These are phyloP conservation scores for Lipomyces yamadae DNA, from an alignment of 805 yeast genomes.

Conservation along the genomic window DNA sequence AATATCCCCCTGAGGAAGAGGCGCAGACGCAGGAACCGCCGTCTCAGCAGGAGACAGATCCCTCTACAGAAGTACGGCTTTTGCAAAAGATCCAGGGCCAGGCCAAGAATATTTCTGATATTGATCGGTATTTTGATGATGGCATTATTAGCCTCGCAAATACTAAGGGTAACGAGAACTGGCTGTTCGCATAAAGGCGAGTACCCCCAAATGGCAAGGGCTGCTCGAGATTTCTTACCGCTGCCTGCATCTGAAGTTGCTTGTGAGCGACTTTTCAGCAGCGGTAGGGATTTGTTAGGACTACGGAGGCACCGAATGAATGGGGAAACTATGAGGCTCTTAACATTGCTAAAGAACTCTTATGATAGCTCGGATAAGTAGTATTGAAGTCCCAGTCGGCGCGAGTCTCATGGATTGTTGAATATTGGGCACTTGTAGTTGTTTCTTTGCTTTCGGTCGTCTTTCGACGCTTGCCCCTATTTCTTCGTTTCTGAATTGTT, in stretches of 20 bases:
- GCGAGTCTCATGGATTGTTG: too few species aligned
- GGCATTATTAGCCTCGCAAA: not conserved
- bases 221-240: not conserved
- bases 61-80: not conserved
- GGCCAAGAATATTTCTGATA: not conserved
- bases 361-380: too few species aligned
- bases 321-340: not conserved
- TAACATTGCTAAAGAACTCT: not conserved
- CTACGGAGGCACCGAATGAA: not conserved
- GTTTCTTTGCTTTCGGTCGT: too few species aligned
- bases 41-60: not conserved
- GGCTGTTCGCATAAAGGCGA: not conserved
- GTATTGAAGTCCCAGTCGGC: too few species aligned
- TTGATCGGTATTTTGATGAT: not conserved
- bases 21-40: not conserved
- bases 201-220: not conserved
- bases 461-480: too few species aligned
- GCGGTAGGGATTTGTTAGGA: not conserved
- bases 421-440: too few species aligned
- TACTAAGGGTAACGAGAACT: not conserved
- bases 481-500: too few species aligned
- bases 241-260: not conserved
- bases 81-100: not conserved
- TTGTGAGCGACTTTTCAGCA: not conserved
- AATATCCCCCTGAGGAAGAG: not conserved